Evolutionary conservation across 2,329 filamentous ascomycete species (phyloP).

Genomic region (Botrytis fragariae): DNA sequence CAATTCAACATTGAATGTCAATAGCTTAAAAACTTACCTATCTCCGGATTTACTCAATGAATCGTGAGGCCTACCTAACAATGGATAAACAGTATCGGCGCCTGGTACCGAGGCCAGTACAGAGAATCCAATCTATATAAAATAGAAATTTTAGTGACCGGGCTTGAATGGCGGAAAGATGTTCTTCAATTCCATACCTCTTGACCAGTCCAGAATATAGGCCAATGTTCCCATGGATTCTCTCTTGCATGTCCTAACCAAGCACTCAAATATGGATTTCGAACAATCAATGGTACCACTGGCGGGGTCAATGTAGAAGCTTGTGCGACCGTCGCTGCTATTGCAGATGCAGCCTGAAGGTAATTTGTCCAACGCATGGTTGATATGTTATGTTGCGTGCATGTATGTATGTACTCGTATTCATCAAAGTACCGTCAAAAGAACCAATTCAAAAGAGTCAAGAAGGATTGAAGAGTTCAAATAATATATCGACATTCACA

Average conservation of each 20-base stretch:
- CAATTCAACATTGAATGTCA: neutral
- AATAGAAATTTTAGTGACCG: slow-evolving; percentile 11
- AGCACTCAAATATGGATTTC: slow-evolving; percentile 59
- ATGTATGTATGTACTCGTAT: neutral
- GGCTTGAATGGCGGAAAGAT: neutral
- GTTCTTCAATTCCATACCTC: slow-evolving; percentile 44
- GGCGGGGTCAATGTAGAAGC: slow-evolving; percentile 55
- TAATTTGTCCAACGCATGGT: slow-evolving; percentile 36
- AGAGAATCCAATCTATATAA: slow-evolving; percentile 55
- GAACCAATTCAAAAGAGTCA: too few species aligned
- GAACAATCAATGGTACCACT: slow-evolving; percentile 56
- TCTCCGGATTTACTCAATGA: slow-evolving; percentile 47
- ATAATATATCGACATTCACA: neutral
- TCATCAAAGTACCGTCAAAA: slow-evolving; percentile 9
- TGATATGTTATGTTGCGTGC: neutral
- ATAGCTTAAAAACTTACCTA: slow-evolving; percentile 29
- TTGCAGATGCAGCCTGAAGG: slow-evolving; percentile 33
- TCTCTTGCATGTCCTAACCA: slow-evolving; percentile 67
- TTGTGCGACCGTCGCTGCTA: slow-evolving; percentile 36
- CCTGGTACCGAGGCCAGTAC: slow-evolving; percentile 61
- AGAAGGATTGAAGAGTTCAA: neutral
- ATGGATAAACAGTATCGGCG: slow-evolving; percentile 58
- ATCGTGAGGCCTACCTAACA: slow-evolving; percentile 65
- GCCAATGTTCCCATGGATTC: slow-evolving; percentile 79
- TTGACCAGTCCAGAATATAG: slow-evolving; percentile 77